These are phyloP conservation scores for Parachlorella kessleri DNA, from an alignment of 139 green algal species.

Conservation along the genomic window DNA sequence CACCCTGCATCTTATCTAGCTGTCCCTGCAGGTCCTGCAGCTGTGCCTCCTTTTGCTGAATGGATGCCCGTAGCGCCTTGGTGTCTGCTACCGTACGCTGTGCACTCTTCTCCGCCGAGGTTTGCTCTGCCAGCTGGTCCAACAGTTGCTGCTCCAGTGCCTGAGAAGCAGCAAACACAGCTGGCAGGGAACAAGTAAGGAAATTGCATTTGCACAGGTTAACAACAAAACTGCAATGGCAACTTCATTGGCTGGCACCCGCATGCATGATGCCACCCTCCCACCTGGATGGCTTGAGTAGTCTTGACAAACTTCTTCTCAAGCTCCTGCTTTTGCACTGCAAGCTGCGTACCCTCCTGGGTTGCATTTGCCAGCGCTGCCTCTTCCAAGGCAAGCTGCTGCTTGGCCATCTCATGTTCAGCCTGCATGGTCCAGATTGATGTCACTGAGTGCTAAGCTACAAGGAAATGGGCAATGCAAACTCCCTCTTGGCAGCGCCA, in stretches of 20 bases:
- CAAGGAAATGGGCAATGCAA: too few relatives aligned
- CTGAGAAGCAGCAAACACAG: not conserved
- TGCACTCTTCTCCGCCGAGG: conserved; percentile 76
- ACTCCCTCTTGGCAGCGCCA: too few relatives aligned
- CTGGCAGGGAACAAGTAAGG: too few relatives aligned
- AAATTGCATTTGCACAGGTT: not conserved
- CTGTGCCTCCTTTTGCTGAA: conserved; percentile 63
- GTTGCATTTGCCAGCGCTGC: not conserved
- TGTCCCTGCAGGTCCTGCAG: conserved; percentile 77
- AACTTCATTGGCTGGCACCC: too few relatives aligned
- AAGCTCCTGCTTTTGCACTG: not conserved
- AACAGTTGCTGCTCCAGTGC: conserved; percentile 64
- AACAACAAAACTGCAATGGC: conserved; percentile 14
- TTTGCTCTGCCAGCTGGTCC: conserved; percentile 76
- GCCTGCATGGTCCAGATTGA: not conserved
- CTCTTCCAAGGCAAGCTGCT: not conserved
- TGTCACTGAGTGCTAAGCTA: too few relatives aligned
- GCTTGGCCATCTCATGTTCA: not conserved
- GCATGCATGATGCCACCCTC: too few relatives aligned
- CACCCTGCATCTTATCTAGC: conserved; percentile 74
- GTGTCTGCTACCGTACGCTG: conserved; percentile 69
- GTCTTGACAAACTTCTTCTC: not conserved
- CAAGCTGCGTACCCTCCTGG: not conserved
- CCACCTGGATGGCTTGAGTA: conserved; percentile 31
- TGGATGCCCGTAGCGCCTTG: conserved; percentile 24